phyloP scores from a whole-genome alignment of 2,329 filamentous ascomycete species.

The Cladophialophora exuberans region DNA sequence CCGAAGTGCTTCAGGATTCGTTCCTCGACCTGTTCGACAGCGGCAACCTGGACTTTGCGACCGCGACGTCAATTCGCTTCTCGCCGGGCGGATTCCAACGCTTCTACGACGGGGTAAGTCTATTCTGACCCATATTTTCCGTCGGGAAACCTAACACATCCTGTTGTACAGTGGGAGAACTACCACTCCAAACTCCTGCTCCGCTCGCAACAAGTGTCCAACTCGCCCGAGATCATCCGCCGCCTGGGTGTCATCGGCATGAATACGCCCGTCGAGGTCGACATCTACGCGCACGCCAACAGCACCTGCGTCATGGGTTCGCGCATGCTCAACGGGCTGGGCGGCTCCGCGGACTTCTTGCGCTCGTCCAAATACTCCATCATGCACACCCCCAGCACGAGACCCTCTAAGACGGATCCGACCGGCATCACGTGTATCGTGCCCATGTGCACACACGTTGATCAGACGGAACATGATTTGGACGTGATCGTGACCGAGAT shows the following conservation, averaged over 20 bases:
- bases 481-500: conserved; percentile 82
- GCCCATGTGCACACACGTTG: conserved; percentile 90
- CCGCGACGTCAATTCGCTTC: conserved; percentile 87
- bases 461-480: conserved; percentile 91
- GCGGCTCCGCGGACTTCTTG: conserved; percentile 81
- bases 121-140: conserved; percentile 40
- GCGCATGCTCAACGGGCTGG: conserved; percentile 84
- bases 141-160: not conserved
- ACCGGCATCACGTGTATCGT: conserved; percentile 84
- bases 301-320: conserved; percentile 85
- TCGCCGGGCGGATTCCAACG: conserved; percentile 88
- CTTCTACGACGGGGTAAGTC: conserved; percentile 67
- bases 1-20: conserved; percentile 88
- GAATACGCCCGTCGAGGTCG: conserved; percentile 93
- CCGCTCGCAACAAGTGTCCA: conserved; percentile 84
- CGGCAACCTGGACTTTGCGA: conserved; percentile 85
- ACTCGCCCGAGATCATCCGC: conserved; percentile 88
- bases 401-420: conserved; percentile 80
- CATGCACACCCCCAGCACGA: conserved; percentile 87
- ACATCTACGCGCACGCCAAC: conserved; percentile 94
- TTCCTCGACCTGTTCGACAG: conserved; percentile 93
- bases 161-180: conserved; percentile 61
- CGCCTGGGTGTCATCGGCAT: conserved; percentile 87
- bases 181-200: conserved; percentile 84
- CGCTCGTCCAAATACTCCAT: conserved; percentile 80